Conservation (phyloP, 805 yeast genomes). For the Candida ortonii region DNA sequence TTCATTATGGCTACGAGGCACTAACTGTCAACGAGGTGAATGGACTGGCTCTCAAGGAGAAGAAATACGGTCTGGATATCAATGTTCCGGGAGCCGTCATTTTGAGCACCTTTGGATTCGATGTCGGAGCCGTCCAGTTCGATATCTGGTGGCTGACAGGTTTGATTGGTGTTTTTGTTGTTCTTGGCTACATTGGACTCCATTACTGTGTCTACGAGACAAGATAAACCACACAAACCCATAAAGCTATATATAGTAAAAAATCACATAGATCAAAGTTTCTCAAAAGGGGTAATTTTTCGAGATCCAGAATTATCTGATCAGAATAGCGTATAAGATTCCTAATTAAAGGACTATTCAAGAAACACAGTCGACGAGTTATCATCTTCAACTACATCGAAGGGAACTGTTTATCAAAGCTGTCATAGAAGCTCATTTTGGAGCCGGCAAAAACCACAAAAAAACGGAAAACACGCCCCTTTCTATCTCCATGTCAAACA, state of each 20-base stretch:
- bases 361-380: too few relatives aligned
- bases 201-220: slow-evolving; percentile 73
- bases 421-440: too few relatives aligned
- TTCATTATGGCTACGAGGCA: slow-evolving; percentile 96
- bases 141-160: slow-evolving; percentile 62
- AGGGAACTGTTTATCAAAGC: too few relatives aligned
- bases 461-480: too few relatives aligned
- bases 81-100: slow-evolving; percentile 98
- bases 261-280: slow-evolving; percentile 4
- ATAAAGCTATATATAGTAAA: too few relatives aligned
- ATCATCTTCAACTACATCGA: too few relatives aligned
- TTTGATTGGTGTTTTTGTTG: slow-evolving; percentile 56
- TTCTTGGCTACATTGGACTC: slow-evolving; percentile 72
- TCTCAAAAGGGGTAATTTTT: background rate
- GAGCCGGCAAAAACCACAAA: too few relatives aligned
- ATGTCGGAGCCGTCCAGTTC: slow-evolving; percentile 67
- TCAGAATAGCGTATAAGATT: too few relatives aligned
- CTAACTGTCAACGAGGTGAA: slow-evolving; percentile 89
- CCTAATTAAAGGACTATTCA: too few relatives aligned
- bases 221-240: too few relatives aligned
- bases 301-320: background rate
- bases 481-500: too few relatives aligned
- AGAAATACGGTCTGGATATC: slow-evolving; percentile 87
- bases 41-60: slow-evolving; percentile 77
- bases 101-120: slow-evolving; percentile 90